Conservation (phyloP, 305 asterid species). For the Solanum hybrid region DNA sequence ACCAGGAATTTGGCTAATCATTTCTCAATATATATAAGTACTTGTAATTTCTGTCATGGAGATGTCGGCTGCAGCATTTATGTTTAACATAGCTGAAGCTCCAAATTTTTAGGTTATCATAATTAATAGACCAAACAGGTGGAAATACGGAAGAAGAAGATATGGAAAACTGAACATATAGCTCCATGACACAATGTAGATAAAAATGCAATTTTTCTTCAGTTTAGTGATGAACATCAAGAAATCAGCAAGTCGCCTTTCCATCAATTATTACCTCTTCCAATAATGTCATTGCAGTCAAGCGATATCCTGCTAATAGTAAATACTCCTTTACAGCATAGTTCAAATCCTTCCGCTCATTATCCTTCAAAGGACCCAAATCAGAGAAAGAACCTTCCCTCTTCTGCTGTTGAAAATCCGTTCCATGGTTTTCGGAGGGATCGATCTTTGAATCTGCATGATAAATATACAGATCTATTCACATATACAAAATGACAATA, state of each 20-base stretch:
- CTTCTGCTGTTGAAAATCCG: slow-evolving; percentile 36
- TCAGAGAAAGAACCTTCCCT: slow-evolving; percentile 48
- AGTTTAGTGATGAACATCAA: not conserved
- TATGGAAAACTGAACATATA: not conserved
- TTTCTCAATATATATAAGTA: not conserved
- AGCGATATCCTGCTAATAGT: slow-evolving; percentile 89
- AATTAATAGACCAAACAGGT: not conserved
- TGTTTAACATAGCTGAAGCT: not conserved
- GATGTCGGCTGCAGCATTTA: not conserved
- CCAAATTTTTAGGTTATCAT: not conserved
- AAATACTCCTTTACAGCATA: slow-evolving; percentile 96
- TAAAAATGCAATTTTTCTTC: not conserved
- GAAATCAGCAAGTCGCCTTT: slow-evolving; percentile 11
- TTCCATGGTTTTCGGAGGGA: slow-evolving; percentile 32
- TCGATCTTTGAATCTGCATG: slow-evolving; percentile 40
- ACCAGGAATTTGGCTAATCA: not conserved
- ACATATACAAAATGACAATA: slow-evolving; percentile 10
- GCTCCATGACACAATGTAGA: not conserved
- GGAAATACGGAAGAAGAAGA: not conserved
- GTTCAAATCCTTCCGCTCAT: slow-evolving; percentile 80
- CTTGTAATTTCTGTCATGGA: not conserved
- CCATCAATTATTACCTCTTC: slow-evolving; percentile 76
- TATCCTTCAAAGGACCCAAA: slow-evolving; percentile 91
- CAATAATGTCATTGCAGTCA: slow-evolving; percentile 97
- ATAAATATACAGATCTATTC: slow-evolving; percentile 19